phyloP scores from a whole-genome alignment of 2,329 filamentous ascomycete genomes.

The Colletotrichum tofieldiae region DNA sequence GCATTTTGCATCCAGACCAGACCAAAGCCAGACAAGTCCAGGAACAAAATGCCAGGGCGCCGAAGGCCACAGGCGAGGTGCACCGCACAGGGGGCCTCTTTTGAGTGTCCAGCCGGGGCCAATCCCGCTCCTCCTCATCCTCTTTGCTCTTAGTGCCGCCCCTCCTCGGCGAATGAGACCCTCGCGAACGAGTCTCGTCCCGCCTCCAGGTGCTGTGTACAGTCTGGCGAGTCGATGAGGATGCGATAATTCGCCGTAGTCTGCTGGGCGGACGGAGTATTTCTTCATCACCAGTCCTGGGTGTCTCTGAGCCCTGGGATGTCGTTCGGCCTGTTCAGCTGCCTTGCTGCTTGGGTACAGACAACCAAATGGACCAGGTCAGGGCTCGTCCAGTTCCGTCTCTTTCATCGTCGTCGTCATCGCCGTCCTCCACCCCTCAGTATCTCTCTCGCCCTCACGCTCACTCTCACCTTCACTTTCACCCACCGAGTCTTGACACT shows the following conservation, averaged over 20 bases:
- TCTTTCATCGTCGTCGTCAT: not conserved
- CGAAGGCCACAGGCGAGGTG: not conserved
- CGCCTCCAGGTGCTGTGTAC: not conserved
- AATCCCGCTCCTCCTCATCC: conserved; percentile 21
- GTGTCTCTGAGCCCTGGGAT: not conserved
- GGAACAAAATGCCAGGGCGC: conserved; percentile 27
- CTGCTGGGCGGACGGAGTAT: not conserved
- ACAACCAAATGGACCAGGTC: too few relatives aligned
- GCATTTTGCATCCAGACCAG: conserved; percentile 27
- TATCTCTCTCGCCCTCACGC: not conserved
- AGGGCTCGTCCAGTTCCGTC: not conserved
- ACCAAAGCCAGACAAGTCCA: conserved; percentile 34
- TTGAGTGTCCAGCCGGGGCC: conserved; percentile 28
- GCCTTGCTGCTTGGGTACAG: too few relatives aligned
- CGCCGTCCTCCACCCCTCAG: not conserved
- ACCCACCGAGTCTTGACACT: not conserved
- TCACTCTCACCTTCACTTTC: not conserved
- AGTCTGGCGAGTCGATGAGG: not conserved
- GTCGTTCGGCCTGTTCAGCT: too few relatives aligned
- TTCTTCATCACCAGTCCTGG: conserved; percentile 1
- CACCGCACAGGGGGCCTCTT: conserved; percentile 31
- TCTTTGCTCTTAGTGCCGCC: conserved; percentile 12
- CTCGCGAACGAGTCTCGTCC: conserved; percentile 5
- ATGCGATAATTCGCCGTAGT: not conserved
- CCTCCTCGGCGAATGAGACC: not conserved